phyloP scores from a whole-genome alignment of 495 filamentous ascomycete genomes.

The Aspergillus mulundensis region DNA sequence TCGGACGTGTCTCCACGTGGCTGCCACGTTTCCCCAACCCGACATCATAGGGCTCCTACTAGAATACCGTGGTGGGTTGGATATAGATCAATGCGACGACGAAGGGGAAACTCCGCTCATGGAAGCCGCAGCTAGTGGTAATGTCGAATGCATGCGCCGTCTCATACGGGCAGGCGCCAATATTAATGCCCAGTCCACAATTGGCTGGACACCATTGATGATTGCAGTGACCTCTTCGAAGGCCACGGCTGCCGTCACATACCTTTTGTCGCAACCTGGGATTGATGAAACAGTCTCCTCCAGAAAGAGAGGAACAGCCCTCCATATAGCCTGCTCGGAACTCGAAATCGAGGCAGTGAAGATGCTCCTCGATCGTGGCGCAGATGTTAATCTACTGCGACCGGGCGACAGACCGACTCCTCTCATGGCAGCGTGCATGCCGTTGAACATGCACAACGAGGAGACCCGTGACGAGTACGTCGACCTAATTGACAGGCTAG shows the following conservation, averaged over 20 bases:
- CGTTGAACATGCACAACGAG: background rate
- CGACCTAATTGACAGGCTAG: background rate
- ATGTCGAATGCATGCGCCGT: background rate
- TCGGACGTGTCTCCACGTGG: background rate
- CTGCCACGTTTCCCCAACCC: background rate
- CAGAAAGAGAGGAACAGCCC: background rate
- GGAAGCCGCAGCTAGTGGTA: background rate
- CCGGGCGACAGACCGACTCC: background rate
- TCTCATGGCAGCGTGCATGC: background rate
- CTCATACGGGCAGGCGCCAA: conserved; percentile 1
- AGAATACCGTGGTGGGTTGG: background rate
- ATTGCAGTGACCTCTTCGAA: background rate
- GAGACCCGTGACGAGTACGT: background rate
- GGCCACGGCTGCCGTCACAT: background rate
- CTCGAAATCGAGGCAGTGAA: background rate
- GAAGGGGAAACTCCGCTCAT: background rate
- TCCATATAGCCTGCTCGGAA: background rate
- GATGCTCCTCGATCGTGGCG: background rate
- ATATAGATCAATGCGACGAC: background rate
- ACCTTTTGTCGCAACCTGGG: background rate
- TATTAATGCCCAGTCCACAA: background rate
- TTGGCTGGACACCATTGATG: background rate
- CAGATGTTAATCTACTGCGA: background rate
- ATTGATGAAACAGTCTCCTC: background rate
- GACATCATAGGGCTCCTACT: background rate